Evolutionary conservation across 2,329 filamentous ascomycete species (phyloP), one percentile per base, ranked within the genome.

Genomic region (Aspergillus pseudoterreus): DNA sequence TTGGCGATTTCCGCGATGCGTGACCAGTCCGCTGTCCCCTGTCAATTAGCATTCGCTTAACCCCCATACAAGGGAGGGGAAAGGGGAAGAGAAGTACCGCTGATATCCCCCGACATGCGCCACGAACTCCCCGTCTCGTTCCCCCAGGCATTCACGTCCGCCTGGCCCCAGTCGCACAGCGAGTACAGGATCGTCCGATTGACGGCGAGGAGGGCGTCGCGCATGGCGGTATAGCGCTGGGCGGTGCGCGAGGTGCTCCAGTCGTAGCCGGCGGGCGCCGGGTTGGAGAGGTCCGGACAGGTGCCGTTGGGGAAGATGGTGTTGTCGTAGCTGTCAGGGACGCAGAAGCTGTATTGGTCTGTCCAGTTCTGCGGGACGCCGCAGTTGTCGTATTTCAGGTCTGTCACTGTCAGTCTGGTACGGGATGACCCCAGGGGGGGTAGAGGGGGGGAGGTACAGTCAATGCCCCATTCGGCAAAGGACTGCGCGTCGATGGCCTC

Each of bases 381-480:
- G 64, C 80, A 84, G 63, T 83, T 82, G 60, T 83, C 81, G 58
- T 81, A 82, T 65, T 82, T 83, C 12, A 81, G 64, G 51, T 82
- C 76, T 75, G 33, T n/a, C 15, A 8, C 43, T 4, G 43, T 49
- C 45, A 51, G 51, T 51, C 3, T 2, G 2, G 19, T 6, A 42
- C 6, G 9, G 19, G 39, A 22, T 19, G 19, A 6, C 12, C n/a
- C n/a, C n/a, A n/a, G n/a, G n/a, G 17, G 24, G 19, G n/a, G 2
- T 10, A 27, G 11, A 5, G 24, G 24, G 15, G 3, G 35, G 15
- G 4, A 47, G 57, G 15, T 60, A 69, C 66, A 84, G 60, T 83
- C 81, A 50, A 85, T 74, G 2, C 78, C 80, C 82, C 82, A 85
- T 15, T 74, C 70, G 1, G 79, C 78, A 61, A 81, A 85, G 0